Conservation (phyloP, 164 flowering plant species). For the Kingdonia uniflora region DNA sequence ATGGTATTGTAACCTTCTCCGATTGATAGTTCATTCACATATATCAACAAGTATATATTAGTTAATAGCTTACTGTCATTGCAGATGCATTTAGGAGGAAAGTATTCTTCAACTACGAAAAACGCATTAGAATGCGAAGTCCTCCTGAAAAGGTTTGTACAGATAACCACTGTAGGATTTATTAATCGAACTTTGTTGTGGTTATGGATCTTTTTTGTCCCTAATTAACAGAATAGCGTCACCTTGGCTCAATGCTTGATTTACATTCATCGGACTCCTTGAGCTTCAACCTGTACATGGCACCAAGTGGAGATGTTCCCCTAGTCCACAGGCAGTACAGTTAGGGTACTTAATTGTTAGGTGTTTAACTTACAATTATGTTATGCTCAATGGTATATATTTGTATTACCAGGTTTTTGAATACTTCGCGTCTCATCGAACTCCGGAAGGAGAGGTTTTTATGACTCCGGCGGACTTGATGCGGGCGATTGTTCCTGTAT, state of each 20-base stretch:
- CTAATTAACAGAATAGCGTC: neutral
- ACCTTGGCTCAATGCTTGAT: neutral
- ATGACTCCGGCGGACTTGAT: constrained; percentile 93
- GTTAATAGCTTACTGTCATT: constrained; percentile 7
- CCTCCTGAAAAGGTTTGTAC: constrained; percentile 87
- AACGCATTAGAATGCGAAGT: constrained; percentile 68
- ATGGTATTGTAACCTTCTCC: too few relatives aligned
- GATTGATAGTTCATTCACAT: too few relatives aligned
- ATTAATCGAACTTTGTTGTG: neutral
- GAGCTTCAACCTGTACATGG: constrained; percentile 8
- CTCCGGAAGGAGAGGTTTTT: constrained; percentile 52
- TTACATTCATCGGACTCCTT: constrained; percentile 4
- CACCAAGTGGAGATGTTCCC: constrained; percentile 4
- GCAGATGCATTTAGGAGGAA: constrained; percentile 79
- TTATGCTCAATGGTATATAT: neutral
- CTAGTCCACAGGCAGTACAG: constrained; percentile 4
- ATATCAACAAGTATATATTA: neutral
- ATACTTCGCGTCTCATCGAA: constrained; percentile 66
- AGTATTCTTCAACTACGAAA: constrained; percentile 94
- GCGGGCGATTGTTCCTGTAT: constrained; percentile 94
- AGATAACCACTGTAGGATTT: too few relatives aligned
- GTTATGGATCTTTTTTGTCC: constrained; percentile 7
- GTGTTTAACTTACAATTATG: neutral
- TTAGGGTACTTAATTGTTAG: constrained; percentile 6
- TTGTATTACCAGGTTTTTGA: constrained; percentile 60